phyloP scores from a whole-genome alignment of 306 rosid genomes.

The Senna siamea region DNA sequence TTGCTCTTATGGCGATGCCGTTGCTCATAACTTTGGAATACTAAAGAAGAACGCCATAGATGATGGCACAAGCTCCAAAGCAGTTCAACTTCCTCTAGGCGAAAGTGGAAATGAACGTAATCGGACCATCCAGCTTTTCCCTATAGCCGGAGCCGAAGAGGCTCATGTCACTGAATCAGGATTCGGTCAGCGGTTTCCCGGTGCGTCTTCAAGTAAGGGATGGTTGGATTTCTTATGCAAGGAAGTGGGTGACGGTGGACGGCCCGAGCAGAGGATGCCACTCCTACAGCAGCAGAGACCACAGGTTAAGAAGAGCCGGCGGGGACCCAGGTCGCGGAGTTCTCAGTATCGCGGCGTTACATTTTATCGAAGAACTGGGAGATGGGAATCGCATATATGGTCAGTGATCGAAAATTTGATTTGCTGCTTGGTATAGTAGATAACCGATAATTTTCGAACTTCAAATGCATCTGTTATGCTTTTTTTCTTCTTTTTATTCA shows the following conservation, averaged over 20 bases:
- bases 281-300: slow-evolving; percentile 45
- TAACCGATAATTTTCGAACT: background rate
- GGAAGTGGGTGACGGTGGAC: slow-evolving; percentile 38
- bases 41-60: slow-evolving; percentile 41
- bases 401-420: slow-evolving; percentile 36
- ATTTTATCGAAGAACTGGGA: slow-evolving; percentile 85
- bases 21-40: slow-evolving; percentile 55
- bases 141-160: slow-evolving; percentile 27
- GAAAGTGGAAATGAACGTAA: slow-evolving; percentile 4
- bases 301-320: slow-evolving; percentile 71
- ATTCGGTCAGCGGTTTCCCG: background rate
- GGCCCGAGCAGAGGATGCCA: slow-evolving; percentile 42
- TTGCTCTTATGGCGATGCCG: slow-evolving; percentile 50
- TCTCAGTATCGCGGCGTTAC: slow-evolving; percentile 98
- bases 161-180: slow-evolving; percentile 5
- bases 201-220: slow-evolving; percentile 38
- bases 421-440: background rate
- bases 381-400: slow-evolving; percentile 99
- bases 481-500: background rate
- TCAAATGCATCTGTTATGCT: background rate
- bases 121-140: slow-evolving; percentile 76
- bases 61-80: slow-evolving; percentile 17
- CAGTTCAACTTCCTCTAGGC: background rate
- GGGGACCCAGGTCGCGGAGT: slow-evolving; percentile 92
- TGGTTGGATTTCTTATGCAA: slow-evolving; percentile 54